Percentiles rank a stretch among this genome's conserved stretches.
Conservation (phyloP, 495 filamentous ascomycete genomes). For the Annulohypoxylon bovei region DNA sequence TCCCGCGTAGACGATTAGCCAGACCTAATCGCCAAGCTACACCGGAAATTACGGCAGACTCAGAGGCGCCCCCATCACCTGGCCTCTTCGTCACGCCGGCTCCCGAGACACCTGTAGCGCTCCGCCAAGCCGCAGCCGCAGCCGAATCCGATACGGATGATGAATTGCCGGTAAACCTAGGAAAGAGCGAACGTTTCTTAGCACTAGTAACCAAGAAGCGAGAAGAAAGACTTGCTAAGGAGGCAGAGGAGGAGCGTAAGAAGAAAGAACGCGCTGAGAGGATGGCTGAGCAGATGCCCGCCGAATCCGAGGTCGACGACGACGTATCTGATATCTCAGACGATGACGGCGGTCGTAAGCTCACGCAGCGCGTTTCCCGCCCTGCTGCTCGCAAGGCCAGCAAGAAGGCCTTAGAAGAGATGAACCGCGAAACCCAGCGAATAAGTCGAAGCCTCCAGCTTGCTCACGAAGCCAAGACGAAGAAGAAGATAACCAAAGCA, state of each 20-base stretch:
- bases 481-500: constrained; percentile 89
- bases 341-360: constrained; percentile 63
- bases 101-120: constrained; percentile 33
- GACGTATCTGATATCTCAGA: constrained; percentile 65
- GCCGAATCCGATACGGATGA: constrained; percentile 56
- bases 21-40: constrained; percentile 50
- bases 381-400: constrained; percentile 85
- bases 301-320: constrained; percentile 52
- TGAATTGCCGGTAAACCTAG: constrained; percentile 55
- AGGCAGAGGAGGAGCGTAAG: constrained; percentile 64
- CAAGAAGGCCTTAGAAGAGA: constrained; percentile 96
- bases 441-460: constrained; percentile 90
- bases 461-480: constrained; percentile 87
- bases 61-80: constrained; percentile 32
- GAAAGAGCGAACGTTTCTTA: constrained; percentile 67
- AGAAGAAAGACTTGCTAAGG: constrained; percentile 71
- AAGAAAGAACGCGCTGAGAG: constrained; percentile 60
- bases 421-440: constrained; percentile 91
- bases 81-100: constrained; percentile 57
- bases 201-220: constrained; percentile 77
- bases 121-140: constrained; percentile 30
- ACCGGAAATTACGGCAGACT: constrained; percentile 40
- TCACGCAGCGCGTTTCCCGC: constrained; percentile 68
- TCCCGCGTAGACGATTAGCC: constrained; percentile 43
- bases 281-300: constrained; percentile 44